Conservation (phyloP, 1,139 yeast species). For the Yamadazyma dendronema region DNA sequence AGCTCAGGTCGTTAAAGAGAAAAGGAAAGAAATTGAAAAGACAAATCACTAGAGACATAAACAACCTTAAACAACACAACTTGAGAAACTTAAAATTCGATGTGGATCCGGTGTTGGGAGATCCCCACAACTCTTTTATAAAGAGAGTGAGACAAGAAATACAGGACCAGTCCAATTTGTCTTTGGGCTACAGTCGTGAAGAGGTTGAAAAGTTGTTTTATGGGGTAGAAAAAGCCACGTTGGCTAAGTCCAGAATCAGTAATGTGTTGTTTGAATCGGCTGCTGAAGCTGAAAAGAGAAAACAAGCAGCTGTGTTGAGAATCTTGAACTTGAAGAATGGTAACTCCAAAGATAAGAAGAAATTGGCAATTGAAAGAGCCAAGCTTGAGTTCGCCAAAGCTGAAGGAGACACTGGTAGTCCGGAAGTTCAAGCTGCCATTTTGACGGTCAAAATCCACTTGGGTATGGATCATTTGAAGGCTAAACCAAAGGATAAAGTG, state of each 20-base stretch:
- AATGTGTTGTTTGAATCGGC: constrained; percentile 44
- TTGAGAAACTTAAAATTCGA: constrained; percentile 31
- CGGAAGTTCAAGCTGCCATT: constrained; percentile 94
- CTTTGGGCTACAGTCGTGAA: constrained; percentile 55
- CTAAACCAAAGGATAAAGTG: constrained; percentile 69
- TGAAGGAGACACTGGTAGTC: constrained; percentile 91
- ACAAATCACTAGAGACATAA: constrained; percentile 45
- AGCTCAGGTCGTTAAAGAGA: constrained; percentile 36
- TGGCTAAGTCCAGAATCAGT: constrained; percentile 29
- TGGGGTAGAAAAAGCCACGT: constrained; percentile 62
- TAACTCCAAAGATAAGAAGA: constrained; percentile 54
- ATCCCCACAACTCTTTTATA: constrained; percentile 63
- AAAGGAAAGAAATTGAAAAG: constrained; percentile 43
- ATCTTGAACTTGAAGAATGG: constrained; percentile 76
- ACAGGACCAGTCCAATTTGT: constrained; percentile 52
- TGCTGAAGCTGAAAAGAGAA: constrained; percentile 49
- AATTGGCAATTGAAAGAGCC: constrained; percentile 63
- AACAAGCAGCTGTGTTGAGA: constrained; percentile 68
- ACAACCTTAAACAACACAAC: constrained; percentile 42
- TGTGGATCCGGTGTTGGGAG: constrained; percentile 80
- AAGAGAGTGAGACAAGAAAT: constrained; percentile 64
- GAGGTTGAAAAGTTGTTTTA: constrained; percentile 75
- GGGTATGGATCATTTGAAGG: constrained; percentile 72
- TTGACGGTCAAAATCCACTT: constrained; percentile 78
- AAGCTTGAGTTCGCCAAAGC: constrained; percentile 74